phyloP scores from a whole-genome alignment of 2,329 filamentous ascomycete species.

The Monilinia aucupariae region DNA sequence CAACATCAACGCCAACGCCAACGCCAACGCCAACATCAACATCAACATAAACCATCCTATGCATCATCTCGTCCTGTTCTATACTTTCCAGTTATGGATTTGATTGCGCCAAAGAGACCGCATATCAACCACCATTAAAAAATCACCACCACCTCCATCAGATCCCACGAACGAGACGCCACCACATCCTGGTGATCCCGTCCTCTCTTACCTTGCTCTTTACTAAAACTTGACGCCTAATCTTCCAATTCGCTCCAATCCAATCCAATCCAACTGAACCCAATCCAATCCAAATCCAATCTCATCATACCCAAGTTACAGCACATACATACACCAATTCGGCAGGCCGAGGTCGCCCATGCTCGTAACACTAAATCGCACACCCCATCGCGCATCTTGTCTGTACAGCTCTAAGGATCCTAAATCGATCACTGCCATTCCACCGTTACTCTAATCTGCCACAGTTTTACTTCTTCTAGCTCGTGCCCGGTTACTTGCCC shows the following conservation, averaged over 20 bases:
- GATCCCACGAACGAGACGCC: neutral
- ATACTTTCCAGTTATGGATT: neutral
- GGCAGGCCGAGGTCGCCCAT: conserved; percentile 12
- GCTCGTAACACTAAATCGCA: conserved; percentile 12
- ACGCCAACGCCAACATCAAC: too few relatives aligned
- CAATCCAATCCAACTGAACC: neutral
- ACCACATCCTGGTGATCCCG: conserved; percentile 10
- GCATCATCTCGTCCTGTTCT: neutral
- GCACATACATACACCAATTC: conserved; percentile 4
- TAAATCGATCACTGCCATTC: conserved; percentile 6
- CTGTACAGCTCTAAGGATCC: conserved; percentile 8
- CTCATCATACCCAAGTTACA: neutral
- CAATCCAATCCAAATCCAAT: neutral
- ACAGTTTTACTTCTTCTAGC: neutral
- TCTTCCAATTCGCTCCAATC: neutral
- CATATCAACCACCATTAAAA: neutral
- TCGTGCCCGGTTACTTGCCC: neutral
- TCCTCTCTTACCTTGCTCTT: neutral
- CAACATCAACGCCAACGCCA: too few relatives aligned
- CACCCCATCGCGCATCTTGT: conserved; percentile 13
- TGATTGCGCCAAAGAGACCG: neutral
- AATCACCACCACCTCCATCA: neutral
- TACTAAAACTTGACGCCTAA: neutral
- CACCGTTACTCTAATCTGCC: neutral
- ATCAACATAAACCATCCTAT: neutral